Evolutionary conservation across 225 moss, liverwort and hornwort species (phyloP).

Genomic region (Ulota crispa): DNA sequence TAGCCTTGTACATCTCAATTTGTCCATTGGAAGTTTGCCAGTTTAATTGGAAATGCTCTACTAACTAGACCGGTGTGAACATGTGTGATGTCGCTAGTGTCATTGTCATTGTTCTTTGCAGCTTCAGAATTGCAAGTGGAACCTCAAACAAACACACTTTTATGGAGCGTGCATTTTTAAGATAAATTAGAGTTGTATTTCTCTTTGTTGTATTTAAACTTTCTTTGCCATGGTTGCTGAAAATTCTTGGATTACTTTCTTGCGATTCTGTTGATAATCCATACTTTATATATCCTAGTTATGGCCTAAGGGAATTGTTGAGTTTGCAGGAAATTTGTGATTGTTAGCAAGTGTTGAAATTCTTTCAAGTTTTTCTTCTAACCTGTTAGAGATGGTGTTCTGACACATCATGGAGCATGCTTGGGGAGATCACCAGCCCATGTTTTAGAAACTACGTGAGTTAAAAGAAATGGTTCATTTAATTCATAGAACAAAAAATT

Average conservation of each 20-base stretch:
- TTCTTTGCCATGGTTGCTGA: neutral
- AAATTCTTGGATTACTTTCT: neutral
- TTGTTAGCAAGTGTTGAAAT: neutral
- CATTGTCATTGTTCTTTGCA: neutral
- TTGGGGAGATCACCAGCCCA: no score
- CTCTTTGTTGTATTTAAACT: neutral
- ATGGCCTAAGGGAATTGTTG: neutral
- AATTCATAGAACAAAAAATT: no score
- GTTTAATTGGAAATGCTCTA: neutral
- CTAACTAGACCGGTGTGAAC: neutral
- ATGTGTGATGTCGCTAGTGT: neutral
- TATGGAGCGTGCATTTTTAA: neutral
- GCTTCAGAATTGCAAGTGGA: neutral
- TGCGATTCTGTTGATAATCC: neutral
- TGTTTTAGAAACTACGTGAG: no score
- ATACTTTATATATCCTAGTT: neutral
- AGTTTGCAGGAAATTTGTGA: neutral
- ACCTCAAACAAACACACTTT: neutral
- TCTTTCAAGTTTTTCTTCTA: neutral
- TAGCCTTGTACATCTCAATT: no score
- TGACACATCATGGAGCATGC: constrained; percentile 36
- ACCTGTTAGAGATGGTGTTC: neutral
- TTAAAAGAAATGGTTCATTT: no score
- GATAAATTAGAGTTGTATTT: neutral
- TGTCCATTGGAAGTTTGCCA: no score